Conservation (phyloP, 73 alveolate species). For the Tetrahymena thermophila region DNA sequence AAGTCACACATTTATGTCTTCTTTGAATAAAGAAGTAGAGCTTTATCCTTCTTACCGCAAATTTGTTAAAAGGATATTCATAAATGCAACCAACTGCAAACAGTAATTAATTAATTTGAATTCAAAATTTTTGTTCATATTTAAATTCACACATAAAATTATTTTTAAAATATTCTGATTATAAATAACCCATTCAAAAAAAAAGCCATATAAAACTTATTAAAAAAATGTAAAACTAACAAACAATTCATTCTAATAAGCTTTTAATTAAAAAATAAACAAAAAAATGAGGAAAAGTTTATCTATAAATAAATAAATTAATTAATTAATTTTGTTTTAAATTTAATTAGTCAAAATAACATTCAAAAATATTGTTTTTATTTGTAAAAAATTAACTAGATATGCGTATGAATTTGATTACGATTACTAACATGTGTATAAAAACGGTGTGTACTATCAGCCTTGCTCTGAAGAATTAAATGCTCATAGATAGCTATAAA, state of each 20-base stretch:
- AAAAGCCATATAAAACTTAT: no score
- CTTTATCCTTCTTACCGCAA: background rate
- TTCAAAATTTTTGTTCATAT: background rate
- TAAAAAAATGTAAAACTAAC: no score
- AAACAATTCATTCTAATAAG: no score
- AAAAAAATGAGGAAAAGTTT: no score
- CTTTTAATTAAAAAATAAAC: no score
- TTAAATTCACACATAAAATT: background rate
- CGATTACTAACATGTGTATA: background rate
- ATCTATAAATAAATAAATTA: no score
- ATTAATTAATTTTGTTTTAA: no score
- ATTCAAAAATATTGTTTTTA: background rate
- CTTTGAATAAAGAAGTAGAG: background rate
- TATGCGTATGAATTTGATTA: background rate
- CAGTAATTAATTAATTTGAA: background rate
- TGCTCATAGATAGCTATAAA: background rate
- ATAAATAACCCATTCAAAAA: no score
- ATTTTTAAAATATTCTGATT: background rate
- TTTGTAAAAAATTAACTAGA: background rate
- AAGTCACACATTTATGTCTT: background rate
- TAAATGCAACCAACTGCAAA: background rate
- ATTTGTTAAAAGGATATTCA: background rate
- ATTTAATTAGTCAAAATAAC: no score
- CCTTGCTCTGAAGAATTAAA: background rate
- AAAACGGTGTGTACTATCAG: background rate